Conservation (phyloP, 768 basidiomycete species). For the Psilocybe cubensis region DNA sequence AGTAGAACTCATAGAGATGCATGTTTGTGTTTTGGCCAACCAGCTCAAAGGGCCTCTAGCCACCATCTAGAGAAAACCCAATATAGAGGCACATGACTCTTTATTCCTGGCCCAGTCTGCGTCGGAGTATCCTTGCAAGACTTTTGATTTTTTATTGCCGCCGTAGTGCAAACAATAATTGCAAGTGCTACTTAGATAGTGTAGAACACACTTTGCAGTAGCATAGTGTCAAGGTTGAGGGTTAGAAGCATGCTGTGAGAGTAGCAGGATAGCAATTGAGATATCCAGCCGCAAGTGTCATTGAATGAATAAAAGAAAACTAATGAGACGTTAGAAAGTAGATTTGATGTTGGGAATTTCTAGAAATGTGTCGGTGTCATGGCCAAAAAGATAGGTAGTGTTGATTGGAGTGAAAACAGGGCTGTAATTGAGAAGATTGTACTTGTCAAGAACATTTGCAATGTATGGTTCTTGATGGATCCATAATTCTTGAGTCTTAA, state of each 20-base stretch:
- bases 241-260: slow-evolving; percentile 36
- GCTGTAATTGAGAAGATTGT: neutral
- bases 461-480: slow-evolving; percentile 31
- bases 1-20: slow-evolving; percentile 26
- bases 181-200: slow-evolving; percentile 37
- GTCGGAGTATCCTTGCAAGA: slow-evolving; percentile 14
- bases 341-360: slow-evolving; percentile 23
- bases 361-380: slow-evolving; percentile 33
- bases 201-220: slow-evolving; percentile 40
- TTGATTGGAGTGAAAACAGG: slow-evolving; percentile 20
- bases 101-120: slow-evolving; percentile 21
- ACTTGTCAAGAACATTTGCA: neutral
- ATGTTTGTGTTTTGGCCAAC: slow-evolving; percentile 34
- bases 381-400: slow-evolving; percentile 27
- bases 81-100: slow-evolving; percentile 30
- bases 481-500: slow-evolving; percentile 21
- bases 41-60: slow-evolving; percentile 35
- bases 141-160: neutral
- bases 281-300: slow-evolving; percentile 42
- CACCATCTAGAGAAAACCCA: slow-evolving; percentile 35
- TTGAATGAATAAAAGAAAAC: slow-evolving; percentile 27
- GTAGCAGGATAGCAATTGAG: slow-evolving; percentile 32
- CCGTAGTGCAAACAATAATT: neutral
- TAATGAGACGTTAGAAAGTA: slow-evolving; percentile 25
- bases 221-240: slow-evolving; percentile 38